phyloP scores from a whole-genome alignment of 202 grass and related monocot species.

The Zizania palustris region DNA sequence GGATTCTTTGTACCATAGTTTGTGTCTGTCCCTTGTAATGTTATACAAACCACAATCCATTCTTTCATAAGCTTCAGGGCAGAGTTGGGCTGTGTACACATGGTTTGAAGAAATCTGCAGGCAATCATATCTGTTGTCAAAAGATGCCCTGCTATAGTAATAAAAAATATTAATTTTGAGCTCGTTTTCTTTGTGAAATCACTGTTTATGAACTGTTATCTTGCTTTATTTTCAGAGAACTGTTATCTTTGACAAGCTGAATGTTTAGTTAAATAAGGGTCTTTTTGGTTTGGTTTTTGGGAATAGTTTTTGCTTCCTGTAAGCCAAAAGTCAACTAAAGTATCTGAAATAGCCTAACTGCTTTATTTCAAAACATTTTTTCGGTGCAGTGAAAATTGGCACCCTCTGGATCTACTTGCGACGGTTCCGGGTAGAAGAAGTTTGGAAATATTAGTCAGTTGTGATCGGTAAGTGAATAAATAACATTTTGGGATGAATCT shows the following conservation, averaged over 20 bases:
- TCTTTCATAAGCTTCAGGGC: slow-evolving; percentile 62
- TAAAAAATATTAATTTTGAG: slow-evolving; percentile 35
- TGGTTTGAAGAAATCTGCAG: slow-evolving; percentile 41
- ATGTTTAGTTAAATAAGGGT: not conserved
- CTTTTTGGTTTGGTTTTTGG: too few relatives aligned
- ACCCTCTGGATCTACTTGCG: too few relatives aligned
- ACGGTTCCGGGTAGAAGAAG: too few relatives aligned
- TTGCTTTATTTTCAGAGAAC: not conserved
- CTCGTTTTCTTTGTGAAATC: not conserved
- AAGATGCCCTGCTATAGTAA: slow-evolving; percentile 36
- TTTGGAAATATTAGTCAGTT: too few relatives aligned
- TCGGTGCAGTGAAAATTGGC: too few relatives aligned
- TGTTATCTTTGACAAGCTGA: not conserved
- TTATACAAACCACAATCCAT: slow-evolving; percentile 59
- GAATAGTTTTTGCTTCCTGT: too few relatives aligned
- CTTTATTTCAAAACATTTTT: too few relatives aligned
- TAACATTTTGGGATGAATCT: too few relatives aligned
- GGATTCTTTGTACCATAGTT: slow-evolving; percentile 88
- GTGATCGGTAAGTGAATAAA: too few relatives aligned
- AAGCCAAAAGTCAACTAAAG: too few relatives aligned
- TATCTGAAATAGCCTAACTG: too few relatives aligned
- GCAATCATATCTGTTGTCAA: slow-evolving; percentile 37
- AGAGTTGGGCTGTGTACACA: slow-evolving; percentile 44
- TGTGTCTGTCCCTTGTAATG: slow-evolving; percentile 57
- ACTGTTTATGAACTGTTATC: slow-evolving; percentile 28